phyloP scores from a whole-genome alignment of 2,329 filamentous ascomycete species.

The Diaporthe australafricana region DNA sequence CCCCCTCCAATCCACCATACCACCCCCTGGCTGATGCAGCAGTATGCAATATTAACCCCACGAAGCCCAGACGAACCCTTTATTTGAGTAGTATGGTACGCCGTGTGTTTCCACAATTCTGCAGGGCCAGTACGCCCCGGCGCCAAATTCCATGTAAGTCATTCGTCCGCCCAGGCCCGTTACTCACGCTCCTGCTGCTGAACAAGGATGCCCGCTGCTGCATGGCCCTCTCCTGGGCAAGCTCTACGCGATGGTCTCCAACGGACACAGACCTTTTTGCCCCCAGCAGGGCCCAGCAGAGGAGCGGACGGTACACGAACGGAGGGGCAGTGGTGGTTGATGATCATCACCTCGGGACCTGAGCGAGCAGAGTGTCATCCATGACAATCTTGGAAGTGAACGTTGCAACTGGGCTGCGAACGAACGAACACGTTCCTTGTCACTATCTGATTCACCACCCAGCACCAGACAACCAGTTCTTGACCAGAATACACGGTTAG shows the following conservation, averaged over 20 bases:
- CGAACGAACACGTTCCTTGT: background rate
- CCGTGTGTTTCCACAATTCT: conserved; percentile 21
- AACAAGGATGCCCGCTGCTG: conserved; percentile 26
- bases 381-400: background rate
- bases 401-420: conserved; percentile 15
- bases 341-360: conserved; percentile 12
- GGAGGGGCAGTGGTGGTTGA: background rate
- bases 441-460: background rate
- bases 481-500: background rate
- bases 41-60: background rate
- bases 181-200: conserved; percentile 25
- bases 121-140: background rate
- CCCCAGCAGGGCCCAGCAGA: conserved; percentile 1
- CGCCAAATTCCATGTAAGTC: conserved; percentile 9
- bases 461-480: background rate
- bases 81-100: background rate
- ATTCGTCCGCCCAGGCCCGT: conserved; percentile 19
- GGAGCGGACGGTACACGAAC: background rate
- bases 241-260: conserved; percentile 24
- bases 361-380: conserved; percentile 23
- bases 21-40: background rate
- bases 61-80: conserved; percentile 2
- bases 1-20: conserved; percentile 13
- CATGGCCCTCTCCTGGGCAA: conserved; percentile 14
- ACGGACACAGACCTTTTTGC: background rate